Percentiles rank a stretch among this genome's conserved stretches.
Evolutionary conservation across 139 green algal species (phyloP).

Genomic region (Chlorella sp.): DNA sequence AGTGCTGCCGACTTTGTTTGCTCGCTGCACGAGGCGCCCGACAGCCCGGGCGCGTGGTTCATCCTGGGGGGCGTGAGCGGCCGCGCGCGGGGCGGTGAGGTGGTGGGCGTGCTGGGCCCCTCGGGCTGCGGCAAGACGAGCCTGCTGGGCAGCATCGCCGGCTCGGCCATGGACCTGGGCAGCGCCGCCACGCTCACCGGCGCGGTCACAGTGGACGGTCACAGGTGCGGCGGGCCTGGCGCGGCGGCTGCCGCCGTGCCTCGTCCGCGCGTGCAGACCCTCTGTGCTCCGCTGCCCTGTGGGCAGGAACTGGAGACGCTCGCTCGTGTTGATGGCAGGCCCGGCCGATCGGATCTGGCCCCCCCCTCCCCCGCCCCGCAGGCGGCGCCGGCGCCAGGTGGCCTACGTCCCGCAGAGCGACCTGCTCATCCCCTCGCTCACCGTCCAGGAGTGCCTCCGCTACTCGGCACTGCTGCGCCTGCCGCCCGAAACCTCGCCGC

Average conservation of each 20-base stretch:
- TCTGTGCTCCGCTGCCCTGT: no score
- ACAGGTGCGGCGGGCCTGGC: background rate
- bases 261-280: no score
- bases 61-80: conserved; percentile 28
- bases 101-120: conserved; percentile 41
- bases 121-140: conserved; percentile 79
- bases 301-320: no score
- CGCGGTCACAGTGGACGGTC: conserved; percentile 25
- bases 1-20: conserved; percentile 21
- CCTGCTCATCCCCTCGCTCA: conserved; percentile 70
- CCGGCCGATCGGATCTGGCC: no score
- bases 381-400: conserved; percentile 32
- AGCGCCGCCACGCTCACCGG: conserved; percentile 17
- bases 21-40: conserved; percentile 18
- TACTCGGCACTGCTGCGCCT: conserved; percentile 69
- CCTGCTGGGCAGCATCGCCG: conserved; percentile 60
- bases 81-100: conserved; percentile 21
- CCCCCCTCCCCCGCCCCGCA: background rate
- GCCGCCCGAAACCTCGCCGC: conserved; percentile 31
- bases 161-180: conserved; percentile 28
- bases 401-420: conserved; percentile 80
- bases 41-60: conserved; percentile 11
- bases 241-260: no score
- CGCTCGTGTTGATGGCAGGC: no score
- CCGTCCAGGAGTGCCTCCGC: conserved; percentile 72